phyloP scores from a whole-genome alignment of 108 stramenopile genomes.

The Nitzschia sp. region DNA sequence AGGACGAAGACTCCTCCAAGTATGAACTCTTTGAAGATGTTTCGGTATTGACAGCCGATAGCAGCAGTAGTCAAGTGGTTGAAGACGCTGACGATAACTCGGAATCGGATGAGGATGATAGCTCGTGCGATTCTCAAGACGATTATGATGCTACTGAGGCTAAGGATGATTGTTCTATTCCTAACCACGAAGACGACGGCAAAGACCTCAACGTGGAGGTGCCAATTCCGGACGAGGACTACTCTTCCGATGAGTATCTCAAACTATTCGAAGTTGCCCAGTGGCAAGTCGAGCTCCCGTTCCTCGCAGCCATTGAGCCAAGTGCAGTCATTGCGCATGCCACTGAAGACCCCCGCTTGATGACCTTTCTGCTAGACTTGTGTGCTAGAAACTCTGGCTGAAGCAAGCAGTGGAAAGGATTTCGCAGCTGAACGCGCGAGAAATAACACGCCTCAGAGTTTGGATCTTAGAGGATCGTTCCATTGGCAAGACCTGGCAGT shows the following conservation, averaged over 20 bases:
- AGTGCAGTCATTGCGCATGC: not conserved
- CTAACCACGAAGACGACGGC: not conserved
- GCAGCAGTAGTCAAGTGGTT: not conserved
- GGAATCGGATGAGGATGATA: not conserved
- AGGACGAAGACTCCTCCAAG: not conserved
- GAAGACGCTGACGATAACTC: not conserved
- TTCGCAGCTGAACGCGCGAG: not conserved
- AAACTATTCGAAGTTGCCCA: too few relatives aligned
- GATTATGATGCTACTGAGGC: not conserved
- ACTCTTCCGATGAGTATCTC: too few relatives aligned
- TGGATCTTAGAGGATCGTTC: too few relatives aligned
- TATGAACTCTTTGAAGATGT: conserved; percentile 31
- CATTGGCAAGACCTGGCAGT: too few relatives aligned
- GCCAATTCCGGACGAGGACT: not conserved
- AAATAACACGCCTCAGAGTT: not conserved
- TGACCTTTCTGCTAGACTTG: conserved; percentile 12
- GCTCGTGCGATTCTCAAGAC: not conserved
- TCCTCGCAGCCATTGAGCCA: not conserved
- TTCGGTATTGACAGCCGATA: conserved; percentile 24
- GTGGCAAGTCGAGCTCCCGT: too few relatives aligned
- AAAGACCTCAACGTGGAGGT: not conserved
- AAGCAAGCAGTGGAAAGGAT: not conserved
- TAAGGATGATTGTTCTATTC: not conserved
- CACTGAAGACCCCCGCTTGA: conserved; percentile 5
- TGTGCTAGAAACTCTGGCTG: not conserved